Percentiles rank a stretch among this genome's conserved stretches.
Evolutionary conservation across 306 rosid species (phyloP).

Genomic region (Geum urbanum): DNA sequence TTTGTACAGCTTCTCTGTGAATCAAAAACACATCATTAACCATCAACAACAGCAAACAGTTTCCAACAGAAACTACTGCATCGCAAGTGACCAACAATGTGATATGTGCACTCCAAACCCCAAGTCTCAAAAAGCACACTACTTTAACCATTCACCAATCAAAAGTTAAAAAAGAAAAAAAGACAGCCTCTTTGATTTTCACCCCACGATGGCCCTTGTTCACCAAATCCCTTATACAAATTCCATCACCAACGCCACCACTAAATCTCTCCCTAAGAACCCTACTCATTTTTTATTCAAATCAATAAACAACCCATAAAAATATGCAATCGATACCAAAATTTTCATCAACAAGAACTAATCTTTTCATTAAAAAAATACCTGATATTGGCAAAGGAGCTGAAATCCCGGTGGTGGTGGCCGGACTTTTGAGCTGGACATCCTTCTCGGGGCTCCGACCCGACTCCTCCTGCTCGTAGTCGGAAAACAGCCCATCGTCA

Average conservation of each 20-base stretch:
- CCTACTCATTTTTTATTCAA: too few species aligned
- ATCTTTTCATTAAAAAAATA: too few species aligned
- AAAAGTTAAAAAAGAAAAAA: not conserved
- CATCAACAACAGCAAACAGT: not conserved
- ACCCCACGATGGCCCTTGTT: not conserved
- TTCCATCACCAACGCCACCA: not conserved
- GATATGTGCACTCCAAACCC: too few species aligned
- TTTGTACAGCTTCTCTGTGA: constrained; percentile 63
- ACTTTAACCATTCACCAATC: not conserved
- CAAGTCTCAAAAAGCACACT: not conserved
- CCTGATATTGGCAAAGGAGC: constrained; percentile 76
- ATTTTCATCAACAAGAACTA: too few species aligned
- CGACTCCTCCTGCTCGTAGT: constrained; percentile 65
- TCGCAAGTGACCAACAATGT: too few species aligned
- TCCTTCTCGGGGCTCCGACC: constrained; percentile 48
- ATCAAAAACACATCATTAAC: constrained; percentile 11
- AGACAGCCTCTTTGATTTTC: not conserved
- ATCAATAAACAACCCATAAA: too few species aligned
- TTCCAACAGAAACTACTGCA: not conserved
- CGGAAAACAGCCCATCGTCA: constrained; percentile 76
- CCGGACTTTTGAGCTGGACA: constrained; percentile 27
- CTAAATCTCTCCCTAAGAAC: too few species aligned
- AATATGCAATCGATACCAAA: too few species aligned
- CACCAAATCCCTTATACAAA: constrained; percentile 9
- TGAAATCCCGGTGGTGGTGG: constrained; percentile 28